A percentile compares a stretch with the other conserved stretches of the same genome.
Conservation (phyloP, 768 basidiomycete species). For the Atractiella rhizophila region DNA sequence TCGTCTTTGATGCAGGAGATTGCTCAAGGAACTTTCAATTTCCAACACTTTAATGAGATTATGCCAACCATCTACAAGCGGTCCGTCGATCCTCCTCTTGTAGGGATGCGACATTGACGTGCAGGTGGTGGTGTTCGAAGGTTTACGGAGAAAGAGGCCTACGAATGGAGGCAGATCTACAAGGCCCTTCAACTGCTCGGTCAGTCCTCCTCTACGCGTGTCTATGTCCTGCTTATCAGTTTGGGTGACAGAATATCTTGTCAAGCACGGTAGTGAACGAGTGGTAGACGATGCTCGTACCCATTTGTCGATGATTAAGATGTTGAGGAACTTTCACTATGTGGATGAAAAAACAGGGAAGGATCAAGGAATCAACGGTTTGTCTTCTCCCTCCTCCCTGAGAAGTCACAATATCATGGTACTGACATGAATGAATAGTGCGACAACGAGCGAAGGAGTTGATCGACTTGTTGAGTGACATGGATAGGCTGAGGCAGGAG, state of each 20-base stretch:
- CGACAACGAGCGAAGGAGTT: slow-evolving; percentile 82
- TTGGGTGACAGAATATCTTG: slow-evolving; percentile 89
- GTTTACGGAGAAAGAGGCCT: slow-evolving; percentile 94
- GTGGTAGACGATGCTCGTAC: slow-evolving; percentile 92
- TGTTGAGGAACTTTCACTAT: slow-evolving; percentile 92
- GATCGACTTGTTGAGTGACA: slow-evolving; percentile 68
- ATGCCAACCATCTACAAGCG: slow-evolving; percentile 80
- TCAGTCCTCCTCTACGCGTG: not conserved
- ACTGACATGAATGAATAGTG: slow-evolving; percentile 29
- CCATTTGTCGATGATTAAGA: slow-evolving; percentile 83
- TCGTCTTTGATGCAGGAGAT: slow-evolving; percentile 97
- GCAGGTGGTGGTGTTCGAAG: slow-evolving; percentile 21
- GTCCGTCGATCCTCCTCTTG: slow-evolving; percentile 14
- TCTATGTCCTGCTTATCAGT: not conserved
- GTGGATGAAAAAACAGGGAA: slow-evolving; percentile 97
- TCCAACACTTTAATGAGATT: slow-evolving; percentile 83
- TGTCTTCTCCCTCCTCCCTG: not conserved
- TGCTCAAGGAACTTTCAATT: slow-evolving; percentile 42
- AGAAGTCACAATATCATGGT: slow-evolving; percentile 4
- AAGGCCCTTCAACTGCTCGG: slow-evolving; percentile 69
- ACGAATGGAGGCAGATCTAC: slow-evolving; percentile 97
- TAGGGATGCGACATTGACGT: not conserved
- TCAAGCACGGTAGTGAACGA: slow-evolving; percentile 91
- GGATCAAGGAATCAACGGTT: slow-evolving; percentile 91
- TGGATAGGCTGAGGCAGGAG: slow-evolving; percentile 68